Percentiles rank a stretch among this genome's conserved stretches.
phyloP scores from a whole-genome alignment of 768 basidiomycete species.

The Leccinum incarnatum region DNA sequence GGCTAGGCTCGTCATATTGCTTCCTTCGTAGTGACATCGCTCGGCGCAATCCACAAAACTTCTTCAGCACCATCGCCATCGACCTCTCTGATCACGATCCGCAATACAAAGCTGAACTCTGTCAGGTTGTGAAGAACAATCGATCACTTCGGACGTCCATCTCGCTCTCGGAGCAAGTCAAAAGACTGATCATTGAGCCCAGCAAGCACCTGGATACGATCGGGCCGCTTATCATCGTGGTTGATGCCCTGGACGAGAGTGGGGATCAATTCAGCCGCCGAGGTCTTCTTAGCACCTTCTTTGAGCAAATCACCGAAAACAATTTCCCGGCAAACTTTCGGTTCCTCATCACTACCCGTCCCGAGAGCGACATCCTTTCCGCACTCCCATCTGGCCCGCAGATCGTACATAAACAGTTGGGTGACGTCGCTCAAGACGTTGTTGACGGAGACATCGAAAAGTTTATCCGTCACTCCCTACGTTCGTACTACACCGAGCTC shows the following conservation, averaged over 20 bases:
- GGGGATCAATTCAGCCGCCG: conserved; percentile 15
- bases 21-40: conserved; percentile 19
- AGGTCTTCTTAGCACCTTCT: conserved; percentile 22
- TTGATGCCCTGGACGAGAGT: conserved; percentile 36
- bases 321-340: conserved; percentile 23
- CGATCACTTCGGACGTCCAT: conserved; percentile 22
- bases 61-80: conserved; percentile 35
- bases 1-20: conserved; percentile 34
- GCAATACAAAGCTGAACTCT: conserved; percentile 22
- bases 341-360: conserved; percentile 28
- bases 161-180: conserved; percentile 25
- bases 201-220: conserved; percentile 19
- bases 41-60: conserved; percentile 21
- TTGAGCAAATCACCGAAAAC: conserved; percentile 6
- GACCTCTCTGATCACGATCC: conserved; percentile 33
- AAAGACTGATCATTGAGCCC: conserved; percentile 29
- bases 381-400: conserved; percentile 1
- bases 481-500: conserved; percentile 6
- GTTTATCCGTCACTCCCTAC: conserved; percentile 17
- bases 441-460: conserved; percentile 18
- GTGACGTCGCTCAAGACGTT: conserved; percentile 7
- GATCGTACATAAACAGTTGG: conserved; percentile 15
- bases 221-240: conserved; percentile 34
- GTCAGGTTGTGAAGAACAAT: conserved; percentile 16
- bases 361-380: conserved; percentile 23